Conservation (phyloP, 768 basidiomycete genomes). For the Phlebiopsis flavidoalba region DNA sequence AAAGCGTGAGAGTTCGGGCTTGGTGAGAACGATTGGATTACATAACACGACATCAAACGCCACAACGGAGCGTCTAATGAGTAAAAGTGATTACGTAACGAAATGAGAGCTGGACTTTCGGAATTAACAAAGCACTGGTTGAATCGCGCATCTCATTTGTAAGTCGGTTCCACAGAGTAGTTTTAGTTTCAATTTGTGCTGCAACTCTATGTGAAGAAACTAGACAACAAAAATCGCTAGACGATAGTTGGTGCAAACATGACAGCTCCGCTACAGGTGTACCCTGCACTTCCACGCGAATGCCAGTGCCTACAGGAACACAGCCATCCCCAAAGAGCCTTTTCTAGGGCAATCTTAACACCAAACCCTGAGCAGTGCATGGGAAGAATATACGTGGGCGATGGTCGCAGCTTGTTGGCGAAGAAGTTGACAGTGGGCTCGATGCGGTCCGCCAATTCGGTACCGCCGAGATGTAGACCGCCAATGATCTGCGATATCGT, state of each 20-base stretch:
- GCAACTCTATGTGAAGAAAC: too few relatives aligned
- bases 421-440: conserved; percentile 69
- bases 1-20: background rate
- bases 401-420: conserved; percentile 50
- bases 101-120: background rate
- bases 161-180: background rate
- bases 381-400: conserved; percentile 68
- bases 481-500: conserved; percentile 54
- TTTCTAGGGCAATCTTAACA: conserved; percentile 66
- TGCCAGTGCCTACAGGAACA: conserved; percentile 75
- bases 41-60: background rate
- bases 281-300: conserved; percentile 54
- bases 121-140: background rate
- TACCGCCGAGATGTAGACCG: conserved; percentile 77
- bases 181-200: background rate
- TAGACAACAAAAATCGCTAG: background rate
- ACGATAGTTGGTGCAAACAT: conserved; percentile 18
- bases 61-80: background rate
- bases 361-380: conserved; percentile 85
- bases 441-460: conserved; percentile 60
- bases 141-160: background rate
- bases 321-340: conserved; percentile 68
- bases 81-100: background rate
- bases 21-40: background rate
- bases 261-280: conserved; percentile 35